These are phyloP conservation scores for Ophiostoma himal-ulmi DNA, from an alignment of 2,329 filamentous ascomycete genomes.

Conservation along the genomic window DNA sequence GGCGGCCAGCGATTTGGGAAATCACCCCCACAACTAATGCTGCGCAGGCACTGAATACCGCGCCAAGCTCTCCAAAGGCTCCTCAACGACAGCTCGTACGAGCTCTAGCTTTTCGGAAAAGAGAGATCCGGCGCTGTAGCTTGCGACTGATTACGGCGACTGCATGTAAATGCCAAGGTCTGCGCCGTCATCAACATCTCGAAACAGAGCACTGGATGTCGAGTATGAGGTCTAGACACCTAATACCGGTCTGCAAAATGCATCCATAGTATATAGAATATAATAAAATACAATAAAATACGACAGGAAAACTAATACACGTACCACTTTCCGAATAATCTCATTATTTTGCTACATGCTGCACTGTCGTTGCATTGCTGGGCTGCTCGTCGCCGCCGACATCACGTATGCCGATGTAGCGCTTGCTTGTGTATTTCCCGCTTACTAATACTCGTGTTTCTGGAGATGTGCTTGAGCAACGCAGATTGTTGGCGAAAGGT, in stretches of 20 bases:
- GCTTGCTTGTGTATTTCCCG: too few species aligned
- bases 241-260: background rate
- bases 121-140: background rate
- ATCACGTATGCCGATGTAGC: background rate
- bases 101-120: background rate
- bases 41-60: background rate
- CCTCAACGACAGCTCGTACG: background rate
- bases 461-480: too few species aligned
- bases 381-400: background rate
- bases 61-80: background rate
- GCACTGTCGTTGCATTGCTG: too few species aligned
- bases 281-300: background rate
- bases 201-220: too few species aligned
- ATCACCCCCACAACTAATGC: conserved; percentile 1
- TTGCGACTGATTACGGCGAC: background rate
- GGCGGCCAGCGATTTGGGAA: background rate
- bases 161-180: background rate
- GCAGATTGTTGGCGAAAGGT: background rate
- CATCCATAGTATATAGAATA: background rate
- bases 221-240: background rate
- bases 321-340: background rate
- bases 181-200: background rate
- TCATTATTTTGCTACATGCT: background rate
- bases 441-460: too few species aligned
- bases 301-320: background rate